phyloP scores from a whole-genome alignment of 1,284 basidiomycete species.

The Pisolithus thermaeus region DNA sequence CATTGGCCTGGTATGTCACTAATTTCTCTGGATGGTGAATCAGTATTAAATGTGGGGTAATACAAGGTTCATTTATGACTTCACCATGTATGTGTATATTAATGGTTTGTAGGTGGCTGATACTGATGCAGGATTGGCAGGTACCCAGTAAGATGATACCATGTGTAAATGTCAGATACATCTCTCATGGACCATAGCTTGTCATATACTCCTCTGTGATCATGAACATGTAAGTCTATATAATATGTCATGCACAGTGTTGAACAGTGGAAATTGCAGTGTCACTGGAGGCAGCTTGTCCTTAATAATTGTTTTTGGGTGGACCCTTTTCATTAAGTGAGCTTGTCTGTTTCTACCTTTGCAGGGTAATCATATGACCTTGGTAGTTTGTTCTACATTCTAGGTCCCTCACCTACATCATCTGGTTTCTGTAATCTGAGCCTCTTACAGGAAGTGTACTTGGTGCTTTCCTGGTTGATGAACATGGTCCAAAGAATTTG shows the following conservation, averaged over 20 bases:
- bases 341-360: slow-evolving; percentile 13
- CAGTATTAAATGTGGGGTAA: neutral
- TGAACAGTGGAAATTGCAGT: slow-evolving; percentile 25
- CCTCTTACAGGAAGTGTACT: slow-evolving; percentile 50
- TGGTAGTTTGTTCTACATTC: slow-evolving; percentile 69
- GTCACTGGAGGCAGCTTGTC: slow-evolving; percentile 51
- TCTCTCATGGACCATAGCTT: slow-evolving; percentile 42
- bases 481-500: slow-evolving; percentile 67
- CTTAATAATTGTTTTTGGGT: slow-evolving; percentile 63
- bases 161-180: neutral
- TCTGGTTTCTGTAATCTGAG: slow-evolving; percentile 1
- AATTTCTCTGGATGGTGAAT: too few species aligned
- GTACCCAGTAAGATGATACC: slow-evolving; percentile 47
- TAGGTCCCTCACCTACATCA: slow-evolving; percentile 22
- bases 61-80: slow-evolving; percentile 77
- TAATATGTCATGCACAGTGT: neutral
- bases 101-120: neutral
- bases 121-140: slow-evolving; percentile 26
- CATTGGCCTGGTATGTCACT: slow-evolving; percentile 53
- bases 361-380: neutral
- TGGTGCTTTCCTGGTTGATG: slow-evolving; percentile 77
- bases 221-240: slow-evolving; percentile 45
- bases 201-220: slow-evolving; percentile 83
- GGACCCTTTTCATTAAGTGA: slow-evolving; percentile 75
- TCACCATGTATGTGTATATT: slow-evolving; percentile 53